Evolutionary conservation across 345 rosid genomes (phyloP).

Genomic region (Euphorbia tirucalli): DNA sequence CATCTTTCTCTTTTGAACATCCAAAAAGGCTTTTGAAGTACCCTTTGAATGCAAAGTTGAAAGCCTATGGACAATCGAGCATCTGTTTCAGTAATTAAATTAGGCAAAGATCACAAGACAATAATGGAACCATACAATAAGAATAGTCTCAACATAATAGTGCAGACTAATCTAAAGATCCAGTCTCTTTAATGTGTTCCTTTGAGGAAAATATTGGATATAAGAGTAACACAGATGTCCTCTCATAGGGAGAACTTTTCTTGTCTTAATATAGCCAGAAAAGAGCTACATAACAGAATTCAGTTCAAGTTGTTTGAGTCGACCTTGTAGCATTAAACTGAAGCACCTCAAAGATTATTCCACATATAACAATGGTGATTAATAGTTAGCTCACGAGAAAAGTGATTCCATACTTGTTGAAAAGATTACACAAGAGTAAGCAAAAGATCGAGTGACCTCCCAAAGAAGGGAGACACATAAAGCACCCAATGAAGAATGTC

Average conservation of each 20-base stretch:
- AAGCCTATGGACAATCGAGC: slow-evolving; percentile 75
- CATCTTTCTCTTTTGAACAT: slow-evolving; percentile 78
- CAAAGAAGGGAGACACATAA: background rate
- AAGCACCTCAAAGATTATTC: background rate
- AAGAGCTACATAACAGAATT: background rate
- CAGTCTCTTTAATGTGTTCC: background rate
- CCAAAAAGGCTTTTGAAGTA: slow-evolving; percentile 79
- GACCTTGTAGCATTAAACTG: background rate
- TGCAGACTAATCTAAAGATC: background rate
- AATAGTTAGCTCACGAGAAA: no score
- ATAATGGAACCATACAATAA: slow-evolving; percentile 3
- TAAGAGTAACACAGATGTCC: background rate
- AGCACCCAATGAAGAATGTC: background rate
- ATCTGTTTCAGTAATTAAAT: slow-evolving; percentile 50
- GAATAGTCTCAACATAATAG: background rate
- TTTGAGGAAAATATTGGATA: background rate
- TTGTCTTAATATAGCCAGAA: background rate
- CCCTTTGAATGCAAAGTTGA: slow-evolving; percentile 96
- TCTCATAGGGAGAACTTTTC: no score
- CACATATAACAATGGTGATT: no score
- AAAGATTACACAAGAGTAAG: background rate
- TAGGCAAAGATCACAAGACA: slow-evolving; percentile 20
- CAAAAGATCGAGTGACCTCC: background rate
- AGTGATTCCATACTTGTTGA: background rate
- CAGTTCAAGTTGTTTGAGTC: background rate